phyloP scores from a whole-genome alignment of 768 basidiomycete genomes.

The Lactarius tabidus region DNA sequence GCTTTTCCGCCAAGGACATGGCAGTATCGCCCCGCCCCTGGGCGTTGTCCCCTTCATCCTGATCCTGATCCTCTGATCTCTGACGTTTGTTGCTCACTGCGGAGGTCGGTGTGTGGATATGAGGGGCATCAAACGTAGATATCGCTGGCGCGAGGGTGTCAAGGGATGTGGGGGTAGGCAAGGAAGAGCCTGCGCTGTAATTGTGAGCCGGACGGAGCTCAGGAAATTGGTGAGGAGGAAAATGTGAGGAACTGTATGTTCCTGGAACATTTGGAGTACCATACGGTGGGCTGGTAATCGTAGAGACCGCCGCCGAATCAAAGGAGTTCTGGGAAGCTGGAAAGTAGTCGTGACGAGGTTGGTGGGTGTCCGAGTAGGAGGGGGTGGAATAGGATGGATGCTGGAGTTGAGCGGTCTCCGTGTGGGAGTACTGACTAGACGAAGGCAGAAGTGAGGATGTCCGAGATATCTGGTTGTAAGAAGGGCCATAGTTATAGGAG shows the following conservation, averaged over 20 bases:
- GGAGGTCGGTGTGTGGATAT: neutral
- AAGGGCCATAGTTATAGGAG: slow-evolving; percentile 12
- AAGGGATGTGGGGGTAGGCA: slow-evolving; percentile 1
- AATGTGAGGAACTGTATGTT: slow-evolving; percentile 1
- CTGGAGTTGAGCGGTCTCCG: slow-evolving; percentile 1
- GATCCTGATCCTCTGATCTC: slow-evolving; percentile 22
- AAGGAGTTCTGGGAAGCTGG: slow-evolving; percentile 3
- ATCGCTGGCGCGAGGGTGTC: neutral
- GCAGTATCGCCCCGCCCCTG: neutral
- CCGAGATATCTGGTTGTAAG: slow-evolving; percentile 13
- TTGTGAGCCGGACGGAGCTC: slow-evolving; percentile 5
- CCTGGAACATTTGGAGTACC: neutral
- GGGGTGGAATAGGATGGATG: slow-evolving; percentile 11
- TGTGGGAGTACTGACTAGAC: slow-evolving; percentile 2
- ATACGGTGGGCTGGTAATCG: neutral
- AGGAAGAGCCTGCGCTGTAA: neutral
- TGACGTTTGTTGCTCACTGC: slow-evolving; percentile 18
- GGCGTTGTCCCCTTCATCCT: slow-evolving; percentile 11
- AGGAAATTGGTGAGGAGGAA: slow-evolving; percentile 3
- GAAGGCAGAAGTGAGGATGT: slow-evolving; percentile 13
- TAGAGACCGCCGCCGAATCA: neutral
- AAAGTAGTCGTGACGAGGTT: slow-evolving; percentile 7
- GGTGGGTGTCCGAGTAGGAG: slow-evolving; percentile 12
- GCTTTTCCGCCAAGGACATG: slow-evolving; percentile 9
- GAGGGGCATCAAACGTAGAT: slow-evolving; percentile 1